Evolutionary conservation across 495 filamentous ascomycete species (phyloP).

Genomic region (Aspergillus homomorphus): DNA sequence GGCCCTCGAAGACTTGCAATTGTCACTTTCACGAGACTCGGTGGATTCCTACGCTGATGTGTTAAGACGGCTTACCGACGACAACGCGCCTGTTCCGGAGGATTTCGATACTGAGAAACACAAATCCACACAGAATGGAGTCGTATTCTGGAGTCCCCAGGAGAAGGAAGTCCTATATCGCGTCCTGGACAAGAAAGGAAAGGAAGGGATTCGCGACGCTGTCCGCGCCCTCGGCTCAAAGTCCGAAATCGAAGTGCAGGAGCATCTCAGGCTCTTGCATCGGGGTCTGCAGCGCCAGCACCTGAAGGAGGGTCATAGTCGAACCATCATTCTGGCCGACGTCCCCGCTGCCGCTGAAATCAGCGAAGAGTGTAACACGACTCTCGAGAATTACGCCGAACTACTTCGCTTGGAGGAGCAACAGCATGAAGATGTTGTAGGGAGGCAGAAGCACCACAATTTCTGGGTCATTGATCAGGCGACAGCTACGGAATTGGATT

Average conservation of each 20-base stretch:
- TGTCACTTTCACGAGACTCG: slow-evolving; percentile 12
- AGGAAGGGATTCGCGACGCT: slow-evolving; percentile 56
- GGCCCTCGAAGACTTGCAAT: slow-evolving; percentile 12
- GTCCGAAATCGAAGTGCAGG: slow-evolving; percentile 65
- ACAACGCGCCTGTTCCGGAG: slow-evolving; percentile 23
- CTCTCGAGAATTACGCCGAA: slow-evolving; percentile 68
- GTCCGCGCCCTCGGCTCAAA: slow-evolving; percentile 66
- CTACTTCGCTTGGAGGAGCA: slow-evolving; percentile 57
- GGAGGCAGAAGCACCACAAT: slow-evolving; percentile 52
- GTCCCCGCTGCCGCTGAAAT: slow-evolving; percentile 74
- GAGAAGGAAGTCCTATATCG: slow-evolving; percentile 73
- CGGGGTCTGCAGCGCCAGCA: slow-evolving; percentile 41
- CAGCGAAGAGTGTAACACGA: slow-evolving; percentile 56
- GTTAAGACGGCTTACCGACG: slow-evolving; percentile 53
- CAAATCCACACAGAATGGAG: slow-evolving; percentile 58
- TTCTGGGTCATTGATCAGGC: slow-evolving; percentile 53
- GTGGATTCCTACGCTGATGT: slow-evolving; percentile 52
- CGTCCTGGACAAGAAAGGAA: slow-evolving; percentile 59
- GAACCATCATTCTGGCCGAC: slow-evolving; percentile 34
- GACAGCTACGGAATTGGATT: slow-evolving; percentile 40
- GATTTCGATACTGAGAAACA: slow-evolving; percentile 17
- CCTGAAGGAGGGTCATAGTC: slow-evolving; percentile 19
- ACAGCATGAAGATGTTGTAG: slow-evolving; percentile 49
- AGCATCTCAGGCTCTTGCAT: slow-evolving; percentile 62
- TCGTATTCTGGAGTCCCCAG: slow-evolving; percentile 60